Evolutionary conservation across 495 filamentous ascomycete genomes (phyloP).

Genomic region (Chaetomium fimeti): DNA sequence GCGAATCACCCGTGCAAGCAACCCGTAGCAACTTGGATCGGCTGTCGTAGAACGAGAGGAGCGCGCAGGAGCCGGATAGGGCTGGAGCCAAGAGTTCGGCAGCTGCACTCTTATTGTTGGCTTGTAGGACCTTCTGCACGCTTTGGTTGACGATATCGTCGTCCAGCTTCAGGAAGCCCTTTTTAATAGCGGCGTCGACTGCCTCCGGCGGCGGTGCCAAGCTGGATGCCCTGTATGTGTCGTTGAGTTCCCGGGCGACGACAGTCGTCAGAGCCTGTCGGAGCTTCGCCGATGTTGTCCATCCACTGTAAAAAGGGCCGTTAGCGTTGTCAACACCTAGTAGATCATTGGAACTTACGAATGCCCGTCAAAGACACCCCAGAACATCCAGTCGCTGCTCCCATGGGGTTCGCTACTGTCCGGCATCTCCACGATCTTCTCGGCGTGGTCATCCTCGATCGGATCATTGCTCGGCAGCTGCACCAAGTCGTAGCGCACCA

Average conservation of each 20-base stretch:
- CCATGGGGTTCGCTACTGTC: conserved; percentile 43
- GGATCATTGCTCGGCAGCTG: conserved; percentile 95
- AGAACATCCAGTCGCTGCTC: conserved; percentile 98
- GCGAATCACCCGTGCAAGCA: conserved; percentile 91
- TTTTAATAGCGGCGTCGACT: conserved; percentile 89
- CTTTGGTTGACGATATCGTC: conserved; percentile 90
- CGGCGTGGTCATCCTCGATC: conserved; percentile 96
- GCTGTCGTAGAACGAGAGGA: conserved; percentile 94
- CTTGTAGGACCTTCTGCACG: conserved; percentile 80
- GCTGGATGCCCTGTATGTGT: conserved; percentile 78
- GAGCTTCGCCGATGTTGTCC: conserved; percentile 96
- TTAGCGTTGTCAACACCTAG: conserved; percentile 26
- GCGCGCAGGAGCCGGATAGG: conserved; percentile 90
- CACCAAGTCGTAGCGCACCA: conserved; percentile 92
- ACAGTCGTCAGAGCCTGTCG: conserved; percentile 87
- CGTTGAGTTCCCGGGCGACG: conserved; percentile 91
- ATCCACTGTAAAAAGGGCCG: conserved; percentile 60
- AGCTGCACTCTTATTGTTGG: conserved; percentile 80
- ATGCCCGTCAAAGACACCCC: conserved; percentile 98
- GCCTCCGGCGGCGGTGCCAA: conserved; percentile 66
- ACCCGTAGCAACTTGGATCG: conserved; percentile 78
- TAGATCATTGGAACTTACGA: conserved; percentile 55
- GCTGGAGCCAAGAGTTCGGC: conserved; percentile 91
- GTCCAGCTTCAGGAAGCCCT: conserved; percentile 83
- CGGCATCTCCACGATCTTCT: conserved; percentile 93